Conservation (phyloP, 2,329 filamentous ascomycete genomes). For the Metarhizium anisopliae region DNA sequence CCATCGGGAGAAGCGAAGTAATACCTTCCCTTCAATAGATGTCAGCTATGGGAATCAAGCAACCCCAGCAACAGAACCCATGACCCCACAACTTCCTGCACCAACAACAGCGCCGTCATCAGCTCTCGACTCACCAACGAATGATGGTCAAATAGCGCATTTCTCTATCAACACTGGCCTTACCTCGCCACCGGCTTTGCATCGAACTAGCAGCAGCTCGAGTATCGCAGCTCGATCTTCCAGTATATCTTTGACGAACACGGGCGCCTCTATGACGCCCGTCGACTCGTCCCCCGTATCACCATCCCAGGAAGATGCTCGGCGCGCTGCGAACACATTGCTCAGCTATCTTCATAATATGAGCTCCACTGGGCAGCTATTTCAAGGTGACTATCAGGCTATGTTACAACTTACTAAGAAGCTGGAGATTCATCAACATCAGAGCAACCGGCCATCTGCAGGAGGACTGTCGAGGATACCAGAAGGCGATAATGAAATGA, state of each 20-base stretch:
- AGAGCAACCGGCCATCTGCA: conserved; percentile 24
- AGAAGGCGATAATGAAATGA: conserved; percentile 46
- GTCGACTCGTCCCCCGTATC: conserved; percentile 52
- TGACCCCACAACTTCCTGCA: conserved; percentile 41
- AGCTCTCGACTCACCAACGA: conserved; percentile 41
- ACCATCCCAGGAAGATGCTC: conserved; percentile 77
- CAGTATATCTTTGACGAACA: conserved; percentile 10
- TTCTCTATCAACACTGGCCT: conserved; percentile 37
- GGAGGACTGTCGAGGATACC: conserved; percentile 47
- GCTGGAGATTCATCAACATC: conserved; percentile 57
- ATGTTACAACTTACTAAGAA: conserved; percentile 82
- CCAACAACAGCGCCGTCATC: conserved; percentile 38
- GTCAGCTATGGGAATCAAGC: conserved; percentile 46
- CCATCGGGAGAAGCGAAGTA: conserved; percentile 63
- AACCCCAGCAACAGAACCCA: conserved; percentile 24
- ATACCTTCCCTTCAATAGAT: conserved; percentile 72
- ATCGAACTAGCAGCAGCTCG: conserved; percentile 25
- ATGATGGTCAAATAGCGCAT: conserved; percentile 32
- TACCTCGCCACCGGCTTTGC: conserved; percentile 25
- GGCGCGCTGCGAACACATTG: conserved; percentile 71
- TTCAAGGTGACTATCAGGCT: conserved; percentile 68
- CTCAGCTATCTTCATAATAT: conserved; percentile 72
- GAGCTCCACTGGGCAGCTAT: conserved; percentile 48
- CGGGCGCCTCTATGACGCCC: conserved; percentile 13
- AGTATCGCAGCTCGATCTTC: conserved; percentile 21